Conservation (phyloP, 108 stramenopile genomes). For the Nannochloropsis granulata region DNA sequence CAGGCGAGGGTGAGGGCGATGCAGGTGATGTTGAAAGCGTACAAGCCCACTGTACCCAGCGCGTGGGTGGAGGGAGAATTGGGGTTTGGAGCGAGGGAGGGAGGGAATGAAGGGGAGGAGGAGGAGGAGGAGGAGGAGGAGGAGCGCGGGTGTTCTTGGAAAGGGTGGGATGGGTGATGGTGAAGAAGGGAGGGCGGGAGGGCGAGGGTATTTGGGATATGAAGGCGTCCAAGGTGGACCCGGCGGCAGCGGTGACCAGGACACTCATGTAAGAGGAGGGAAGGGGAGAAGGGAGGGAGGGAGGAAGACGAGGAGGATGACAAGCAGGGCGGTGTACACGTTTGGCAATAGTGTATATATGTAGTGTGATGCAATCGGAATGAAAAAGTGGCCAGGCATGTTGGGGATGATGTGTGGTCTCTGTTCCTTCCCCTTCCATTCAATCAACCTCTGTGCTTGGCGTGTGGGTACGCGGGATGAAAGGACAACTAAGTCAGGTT, state of each 20-base stretch:
- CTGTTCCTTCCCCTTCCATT: too few relatives aligned
- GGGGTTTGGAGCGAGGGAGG: background rate
- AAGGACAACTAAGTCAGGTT: too few relatives aligned
- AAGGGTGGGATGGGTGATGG: background rate
- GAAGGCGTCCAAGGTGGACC: background rate
- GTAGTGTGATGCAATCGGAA: too few relatives aligned
- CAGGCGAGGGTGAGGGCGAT: background rate
- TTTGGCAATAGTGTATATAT: too few relatives aligned
- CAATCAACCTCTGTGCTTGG: too few relatives aligned
- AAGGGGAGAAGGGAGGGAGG: too few relatives aligned
- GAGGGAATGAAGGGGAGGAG: background rate
- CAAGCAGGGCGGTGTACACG: too few relatives aligned
- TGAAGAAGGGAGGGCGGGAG: background rate
- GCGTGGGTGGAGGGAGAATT: background rate
- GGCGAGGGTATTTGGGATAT: background rate
- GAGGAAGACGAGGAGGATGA: too few relatives aligned
- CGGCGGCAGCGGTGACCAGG: background rate
- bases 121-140: background rate
- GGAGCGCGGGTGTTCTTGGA: background rate
- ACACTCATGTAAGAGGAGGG: background rate
- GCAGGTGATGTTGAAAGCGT: constrained; percentile 1
- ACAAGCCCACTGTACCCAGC: background rate
- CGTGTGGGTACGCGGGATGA: too few relatives aligned
- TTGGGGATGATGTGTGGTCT: too few relatives aligned
- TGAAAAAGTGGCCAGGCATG: too few relatives aligned